Base-by-base conservation (phyloP, 2,329 filamentous ascomycete species). In the Nectriaceae sp. region DNA sequence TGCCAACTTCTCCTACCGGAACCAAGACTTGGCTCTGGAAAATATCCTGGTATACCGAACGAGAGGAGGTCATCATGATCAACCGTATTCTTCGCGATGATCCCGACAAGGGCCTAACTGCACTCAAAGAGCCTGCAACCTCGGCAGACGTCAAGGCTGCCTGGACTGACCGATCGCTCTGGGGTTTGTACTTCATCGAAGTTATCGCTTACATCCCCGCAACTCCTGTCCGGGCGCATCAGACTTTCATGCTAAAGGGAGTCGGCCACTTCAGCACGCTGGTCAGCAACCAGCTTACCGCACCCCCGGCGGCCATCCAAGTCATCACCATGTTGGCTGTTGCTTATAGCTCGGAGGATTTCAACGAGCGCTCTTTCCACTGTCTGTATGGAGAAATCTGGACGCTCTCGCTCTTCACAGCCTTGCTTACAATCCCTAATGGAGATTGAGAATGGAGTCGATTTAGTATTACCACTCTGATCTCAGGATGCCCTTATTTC, bases 51-150 rank as follows among this genome's bases (percentile, higher is more conserved):
- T 87, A 87, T 64, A 80, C 71, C 2, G 85, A 87, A 60, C 74
- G 74, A 2, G 83, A 89, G 61, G 85, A 89, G 59, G 78, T 82
- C 47, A 88, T 89, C 59, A 83, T 89, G 78, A 77, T 86, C 16
- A 89, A 88, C 60, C 72, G 76, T 5, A 72, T 80, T 11, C 66
- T 80, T 11, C 73, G 78, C 26, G 78, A 80, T 40, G 78, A 80
- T 55, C 77, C 78, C 0, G 76, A 76, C 29, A 81, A 80, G 63
- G 77, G 73, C 13, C 66, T 77, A 11, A 79, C 75, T 0, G 66
- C 68, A 13, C 60, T 78, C 44, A 68, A 73, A 47, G 71, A 79
- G 50, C 68, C 71, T 6, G 66, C 67, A 3, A 75, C 70, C 0
- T 64, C 68, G 49, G 58, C 65, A 33, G 75, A 78, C 46, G 63